phyloP scores from a whole-genome alignment of 2,329 filamentous ascomycete species.

The Exophiala oligosperma region DNA sequence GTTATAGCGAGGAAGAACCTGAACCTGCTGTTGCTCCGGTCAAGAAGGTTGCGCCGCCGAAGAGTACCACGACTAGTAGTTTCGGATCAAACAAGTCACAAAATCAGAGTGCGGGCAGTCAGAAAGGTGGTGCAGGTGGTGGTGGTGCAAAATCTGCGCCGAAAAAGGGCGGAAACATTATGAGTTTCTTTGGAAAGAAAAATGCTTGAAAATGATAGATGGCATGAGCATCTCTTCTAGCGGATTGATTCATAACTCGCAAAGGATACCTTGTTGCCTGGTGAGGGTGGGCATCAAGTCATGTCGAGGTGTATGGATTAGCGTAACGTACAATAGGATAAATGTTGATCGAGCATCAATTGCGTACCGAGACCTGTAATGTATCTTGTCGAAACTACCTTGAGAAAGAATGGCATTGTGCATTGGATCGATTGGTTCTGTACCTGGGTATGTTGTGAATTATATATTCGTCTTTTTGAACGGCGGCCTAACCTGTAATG shows the following conservation, averaged over 20 bases:
- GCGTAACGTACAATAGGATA: too few species aligned
- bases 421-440: too few species aligned
- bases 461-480: too few species aligned
- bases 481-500: too few species aligned
- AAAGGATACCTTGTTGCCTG: too few species aligned
- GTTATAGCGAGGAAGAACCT: constrained; percentile 86
- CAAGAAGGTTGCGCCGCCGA: constrained; percentile 36
- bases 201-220: neutral
- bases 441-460: too few species aligned
- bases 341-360: too few species aligned
- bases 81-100: constrained; percentile 46
- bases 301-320: too few species aligned
- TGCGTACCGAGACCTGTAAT: too few species aligned
- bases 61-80: constrained; percentile 18
- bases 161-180: constrained; percentile 71
- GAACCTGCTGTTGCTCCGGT: constrained; percentile 35
- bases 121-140: constrained; percentile 19
- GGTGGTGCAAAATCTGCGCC: constrained; percentile 19
- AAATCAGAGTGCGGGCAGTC: constrained; percentile 44
- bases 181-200: constrained; percentile 89
- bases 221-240: neutral
- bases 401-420: too few species aligned
- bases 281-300: too few species aligned
- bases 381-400: too few species aligned
- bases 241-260: neutral